Evolutionary conservation across 2,329 filamentous ascomycete genomes (phyloP), one percentile per base, ranked within the genome.

Genomic region (Pseudogymnoascus verrucosus): DNA sequence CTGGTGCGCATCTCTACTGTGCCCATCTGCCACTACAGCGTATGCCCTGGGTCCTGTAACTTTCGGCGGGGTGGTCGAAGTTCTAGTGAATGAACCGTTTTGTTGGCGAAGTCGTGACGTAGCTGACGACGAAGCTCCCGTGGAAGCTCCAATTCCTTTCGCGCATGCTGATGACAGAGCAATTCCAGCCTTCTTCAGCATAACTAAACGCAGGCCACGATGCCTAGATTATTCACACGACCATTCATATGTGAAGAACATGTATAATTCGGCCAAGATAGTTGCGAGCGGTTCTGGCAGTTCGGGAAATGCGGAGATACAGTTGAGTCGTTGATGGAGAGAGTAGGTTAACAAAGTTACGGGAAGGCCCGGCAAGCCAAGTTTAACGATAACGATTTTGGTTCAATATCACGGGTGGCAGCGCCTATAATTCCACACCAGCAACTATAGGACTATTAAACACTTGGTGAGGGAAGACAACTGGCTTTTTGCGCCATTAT

Each of bases 101-200:
- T 63, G 66, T 14, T 64, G 63, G 60, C 66, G 66, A 37, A 65
- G 69, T 66, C 65, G 68, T 71, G 70, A 70, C 64, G 72, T 71
- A 66, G 68, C 71, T 65, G 70, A 67, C 69, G 68, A 40, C 64
- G 68, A 66, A 57, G n/a, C 51, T 57, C 51, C 51, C 57, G 51
- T 62, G 69, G 69, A 75, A 67, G 65, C 74, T 64, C 69, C 60
- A 40, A 71, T 67, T 63, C 67, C 68, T 67, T 76, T 75, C 51
- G 77, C 68, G 65, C 76, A 73, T 65, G 72, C 71, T 63, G 70
- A 74, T 64, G 73, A 74, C 23, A 78, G 67, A n/a, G 77, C 40
- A 19, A 71, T 59, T 44, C 71, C 74, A 31, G 76, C 68, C 69
- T 78, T 81, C 73, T 77, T 82, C 64, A 80, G 73, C 78, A 82